Evolutionary conservation across 768 basidiomycete genomes (phyloP).

Genomic region (Phanerochaete carnosa): DNA sequence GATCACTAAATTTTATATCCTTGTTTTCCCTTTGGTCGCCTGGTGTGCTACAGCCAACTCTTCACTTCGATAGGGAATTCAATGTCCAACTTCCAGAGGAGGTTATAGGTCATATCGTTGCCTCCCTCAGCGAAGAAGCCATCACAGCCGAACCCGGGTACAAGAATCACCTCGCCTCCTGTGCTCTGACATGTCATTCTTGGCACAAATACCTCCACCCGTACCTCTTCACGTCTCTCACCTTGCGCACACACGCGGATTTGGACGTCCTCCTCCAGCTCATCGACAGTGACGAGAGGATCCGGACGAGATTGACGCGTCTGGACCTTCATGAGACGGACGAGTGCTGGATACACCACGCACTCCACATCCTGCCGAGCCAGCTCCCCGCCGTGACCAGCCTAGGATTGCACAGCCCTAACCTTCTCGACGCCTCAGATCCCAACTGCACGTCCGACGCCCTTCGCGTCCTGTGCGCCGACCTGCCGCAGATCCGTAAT

Average conservation of each 20-base stretch:
- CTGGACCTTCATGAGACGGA: not conserved
- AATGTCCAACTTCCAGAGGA: not conserved
- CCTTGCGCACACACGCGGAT: not conserved
- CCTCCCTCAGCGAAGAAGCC: not conserved
- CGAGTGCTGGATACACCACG: not conserved
- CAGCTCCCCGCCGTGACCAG: not conserved
- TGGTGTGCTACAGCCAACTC: no score
- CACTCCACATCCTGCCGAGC: not conserved
- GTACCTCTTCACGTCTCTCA: not conserved
- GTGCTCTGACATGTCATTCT: not conserved
- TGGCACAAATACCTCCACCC: not conserved
- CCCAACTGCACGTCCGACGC: not conserved
- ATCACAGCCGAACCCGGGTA: not conserved
- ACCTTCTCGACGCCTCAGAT: not conserved
- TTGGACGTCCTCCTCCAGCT: not conserved
- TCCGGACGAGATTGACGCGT: not conserved
- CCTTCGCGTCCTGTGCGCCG: not conserved
- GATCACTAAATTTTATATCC: not conserved
- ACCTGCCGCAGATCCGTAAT: not conserved
- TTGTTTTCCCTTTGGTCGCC: not conserved
- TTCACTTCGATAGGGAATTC: not conserved
- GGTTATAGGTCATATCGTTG: not conserved
- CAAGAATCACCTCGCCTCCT: not conserved
- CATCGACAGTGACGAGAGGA: not conserved
- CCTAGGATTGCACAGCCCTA: not conserved